These are phyloP conservation scores for Fibroporia radiculosa DNA, from an alignment of 768 basidiomycete species.

Conservation along the genomic window DNA sequence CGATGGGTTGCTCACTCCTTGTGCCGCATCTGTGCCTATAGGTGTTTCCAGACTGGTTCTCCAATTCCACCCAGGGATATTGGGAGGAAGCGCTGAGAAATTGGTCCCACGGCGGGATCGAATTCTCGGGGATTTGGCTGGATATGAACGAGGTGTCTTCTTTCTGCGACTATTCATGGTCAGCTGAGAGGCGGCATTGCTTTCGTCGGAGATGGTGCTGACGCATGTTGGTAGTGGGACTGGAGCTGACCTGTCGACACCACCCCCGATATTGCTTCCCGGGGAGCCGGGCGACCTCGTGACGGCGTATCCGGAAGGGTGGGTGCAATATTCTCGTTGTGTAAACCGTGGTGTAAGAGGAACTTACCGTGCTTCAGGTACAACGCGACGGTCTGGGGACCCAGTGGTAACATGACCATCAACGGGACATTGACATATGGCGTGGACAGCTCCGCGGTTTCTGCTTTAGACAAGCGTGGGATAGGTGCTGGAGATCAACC, in stretches of 20 bases:
- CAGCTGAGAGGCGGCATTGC: slow-evolving; percentile 10
- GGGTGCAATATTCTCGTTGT: slow-evolving; percentile 5
- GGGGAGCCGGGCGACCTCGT: slow-evolving; percentile 46
- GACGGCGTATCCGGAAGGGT: slow-evolving; percentile 67
- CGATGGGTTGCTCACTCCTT: too few species aligned
- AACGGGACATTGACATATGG: slow-evolving; percentile 55
- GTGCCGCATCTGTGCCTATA: slow-evolving; percentile 12
- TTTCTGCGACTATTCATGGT: slow-evolving; percentile 59
- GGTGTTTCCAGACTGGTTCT: slow-evolving; percentile 61
- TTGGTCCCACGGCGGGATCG: slow-evolving; percentile 45
- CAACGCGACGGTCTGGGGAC: slow-evolving; percentile 50
- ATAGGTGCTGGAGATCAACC: slow-evolving; percentile 42
- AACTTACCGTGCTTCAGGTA: slow-evolving; percentile 36
- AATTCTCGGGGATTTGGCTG: slow-evolving; percentile 62
- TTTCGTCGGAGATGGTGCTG: neutral
- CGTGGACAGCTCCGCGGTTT: slow-evolving; percentile 10
- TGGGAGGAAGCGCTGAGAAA: slow-evolving; percentile 57
- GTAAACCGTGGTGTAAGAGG: neutral
- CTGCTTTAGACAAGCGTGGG: slow-evolving; percentile 31
- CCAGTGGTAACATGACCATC: slow-evolving; percentile 69
- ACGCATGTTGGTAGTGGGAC: slow-evolving; percentile 36
- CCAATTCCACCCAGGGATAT: slow-evolving; percentile 40
- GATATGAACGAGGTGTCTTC: slow-evolving; percentile 66
- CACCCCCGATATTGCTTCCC: slow-evolving; percentile 47
- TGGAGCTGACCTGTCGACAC: slow-evolving; percentile 45